Conservation (phyloP, 2,329 filamentous ascomycete genomes). For the Zelopaecilomyces penicillatus region DNA sequence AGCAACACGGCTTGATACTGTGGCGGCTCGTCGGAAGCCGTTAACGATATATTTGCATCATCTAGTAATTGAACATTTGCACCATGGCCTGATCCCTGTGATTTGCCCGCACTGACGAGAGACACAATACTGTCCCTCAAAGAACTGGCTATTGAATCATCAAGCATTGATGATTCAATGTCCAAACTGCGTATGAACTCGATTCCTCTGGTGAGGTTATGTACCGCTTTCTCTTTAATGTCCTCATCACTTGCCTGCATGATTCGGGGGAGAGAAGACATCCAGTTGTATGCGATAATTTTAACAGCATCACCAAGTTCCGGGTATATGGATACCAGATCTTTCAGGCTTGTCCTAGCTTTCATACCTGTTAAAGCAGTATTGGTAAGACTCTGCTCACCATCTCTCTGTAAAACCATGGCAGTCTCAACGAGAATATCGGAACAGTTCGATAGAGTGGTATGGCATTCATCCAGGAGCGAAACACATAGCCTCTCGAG, state of each 20-base stretch:
- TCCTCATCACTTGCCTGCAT: constrained; percentile 80
- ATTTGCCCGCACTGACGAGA: constrained; percentile 19
- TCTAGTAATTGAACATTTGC: constrained; percentile 21
- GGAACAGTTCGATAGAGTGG: constrained; percentile 60
- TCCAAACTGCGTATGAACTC: constrained; percentile 55
- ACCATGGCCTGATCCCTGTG: constrained; percentile 7
- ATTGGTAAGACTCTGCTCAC: constrained; percentile 31
- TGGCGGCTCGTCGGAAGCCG: constrained; percentile 9
- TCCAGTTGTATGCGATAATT: constrained; percentile 69
- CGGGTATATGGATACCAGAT: constrained; percentile 54
- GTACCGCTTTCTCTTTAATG: constrained; percentile 63
- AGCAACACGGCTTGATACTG: constrained; percentile 55
- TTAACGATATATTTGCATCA: constrained; percentile 10
- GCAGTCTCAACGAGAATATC: constrained; percentile 73
- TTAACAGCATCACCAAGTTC: constrained; percentile 58
- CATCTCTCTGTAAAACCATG: constrained; percentile 54
- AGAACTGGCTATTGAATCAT: constrained; percentile 57
- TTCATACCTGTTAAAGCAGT: constrained; percentile 11
- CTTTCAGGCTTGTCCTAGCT: constrained; percentile 41
- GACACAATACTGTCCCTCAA: constrained; percentile 66
- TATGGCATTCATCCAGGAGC: constrained; percentile 70
- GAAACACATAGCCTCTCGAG: constrained; percentile 64
- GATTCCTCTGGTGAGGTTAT: constrained; percentile 68
- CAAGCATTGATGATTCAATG: constrained; percentile 56
- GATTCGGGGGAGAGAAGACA: constrained; percentile 66